These are phyloP conservation scores for Globisporangium okanoganense DNA, from an alignment of 352 stramenopile genomes.

Conservation along the genomic window DNA sequence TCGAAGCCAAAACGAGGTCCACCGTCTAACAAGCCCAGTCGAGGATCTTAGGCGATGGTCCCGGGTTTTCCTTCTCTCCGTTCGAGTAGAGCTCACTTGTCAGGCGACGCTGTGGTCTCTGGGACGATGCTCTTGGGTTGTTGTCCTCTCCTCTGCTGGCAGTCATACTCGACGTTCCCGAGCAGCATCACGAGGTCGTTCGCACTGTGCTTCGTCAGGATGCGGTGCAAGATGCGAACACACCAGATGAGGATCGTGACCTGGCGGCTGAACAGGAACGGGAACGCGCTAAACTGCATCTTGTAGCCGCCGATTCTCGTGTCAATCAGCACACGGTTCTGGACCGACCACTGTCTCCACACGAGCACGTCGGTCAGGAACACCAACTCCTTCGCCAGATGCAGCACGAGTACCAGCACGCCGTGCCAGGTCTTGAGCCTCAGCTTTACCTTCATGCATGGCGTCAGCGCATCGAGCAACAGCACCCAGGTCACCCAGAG, in stretches of 20 bases:
- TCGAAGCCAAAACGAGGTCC: too few relatives aligned
- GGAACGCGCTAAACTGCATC: not conserved
- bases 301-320: not conserved
- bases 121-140: not conserved
- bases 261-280: conserved; percentile 7
- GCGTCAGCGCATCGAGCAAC: conserved; percentile 6
- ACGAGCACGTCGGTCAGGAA: not conserved
- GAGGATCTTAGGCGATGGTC: too few relatives aligned
- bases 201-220: not conserved
- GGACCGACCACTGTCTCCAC: not conserved
- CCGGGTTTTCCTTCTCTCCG: too few relatives aligned
- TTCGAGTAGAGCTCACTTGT: too few relatives aligned
- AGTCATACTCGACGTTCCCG: conserved; percentile 12
- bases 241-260: conserved; percentile 6
- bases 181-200: conserved; percentile 8
- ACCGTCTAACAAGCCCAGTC: too few relatives aligned
- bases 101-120: not conserved
- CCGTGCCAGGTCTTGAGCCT: not conserved
- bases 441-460: not conserved
- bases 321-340: not conserved
- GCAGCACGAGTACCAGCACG: not conserved
- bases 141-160: not conserved
- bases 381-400: not conserved
- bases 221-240: conserved; percentile 3
- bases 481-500: conserved; percentile 8